These are phyloP conservation scores for Fusarium euwallaceae DNA, from an alignment of 2,329 filamentous ascomycete species.

Conservation along the genomic window DNA sequence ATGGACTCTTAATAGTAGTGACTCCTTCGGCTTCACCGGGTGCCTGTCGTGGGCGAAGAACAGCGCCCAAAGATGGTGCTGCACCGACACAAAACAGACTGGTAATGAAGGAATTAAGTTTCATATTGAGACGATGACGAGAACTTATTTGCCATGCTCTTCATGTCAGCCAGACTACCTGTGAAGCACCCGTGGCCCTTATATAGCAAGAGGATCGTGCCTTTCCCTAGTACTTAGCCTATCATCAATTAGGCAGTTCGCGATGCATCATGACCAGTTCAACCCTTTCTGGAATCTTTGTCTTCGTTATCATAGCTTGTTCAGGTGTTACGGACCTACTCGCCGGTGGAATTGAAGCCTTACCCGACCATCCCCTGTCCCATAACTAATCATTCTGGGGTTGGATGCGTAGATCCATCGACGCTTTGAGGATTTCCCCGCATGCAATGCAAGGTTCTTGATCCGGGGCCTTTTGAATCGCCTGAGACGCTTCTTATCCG, in stretches of 20 bases:
- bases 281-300: not conserved
- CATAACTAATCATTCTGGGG: not conserved
- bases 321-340: not conserved
- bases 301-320: not conserved
- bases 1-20: conserved; percentile 15
- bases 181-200: not conserved
- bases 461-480: conserved; percentile 1
- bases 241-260: conserved; percentile 1
- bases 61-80: not conserved
- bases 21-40: conserved; percentile 10
- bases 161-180: not conserved
- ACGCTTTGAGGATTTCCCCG: conserved; percentile 4
- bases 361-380: not conserved
- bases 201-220: not conserved
- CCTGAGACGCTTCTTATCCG: not conserved
- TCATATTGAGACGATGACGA: not conserved
- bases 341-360: not conserved
- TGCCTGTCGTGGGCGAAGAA: conserved; percentile 9
- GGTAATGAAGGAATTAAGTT: not conserved
- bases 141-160: not conserved
- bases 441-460: conserved; percentile 5
- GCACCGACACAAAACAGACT: not conserved
- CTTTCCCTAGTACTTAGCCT: not conserved
- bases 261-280: not conserved
- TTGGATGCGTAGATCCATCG: conserved; percentile 5